phyloP scores from a whole-genome alignment of 176 grass and related monocot species.

The Oryza officinalis region DNA sequence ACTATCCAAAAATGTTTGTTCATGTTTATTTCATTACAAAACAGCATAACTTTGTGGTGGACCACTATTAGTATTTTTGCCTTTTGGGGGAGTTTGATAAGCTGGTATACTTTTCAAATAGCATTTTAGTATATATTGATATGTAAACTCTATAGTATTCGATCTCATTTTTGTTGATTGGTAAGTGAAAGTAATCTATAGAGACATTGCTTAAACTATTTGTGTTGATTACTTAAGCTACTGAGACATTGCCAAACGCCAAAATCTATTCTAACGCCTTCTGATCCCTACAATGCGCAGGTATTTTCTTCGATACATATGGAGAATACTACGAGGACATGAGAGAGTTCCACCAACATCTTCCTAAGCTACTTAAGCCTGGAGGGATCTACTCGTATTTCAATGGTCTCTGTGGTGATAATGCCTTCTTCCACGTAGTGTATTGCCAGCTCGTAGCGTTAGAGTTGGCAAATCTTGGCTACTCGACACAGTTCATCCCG shows the following conservation, averaged over 20 bases:
- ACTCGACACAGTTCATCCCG: constrained; percentile 83
- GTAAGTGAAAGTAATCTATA: background rate
- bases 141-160: background rate
- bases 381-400: constrained; percentile 93
- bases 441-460: constrained; percentile 79
- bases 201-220: background rate
- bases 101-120: background rate
- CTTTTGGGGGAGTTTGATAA: background rate
- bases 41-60: background rate
- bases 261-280: background rate
- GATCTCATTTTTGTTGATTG: background rate
- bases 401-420: constrained; percentile 90
- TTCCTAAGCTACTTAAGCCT: constrained; percentile 67
- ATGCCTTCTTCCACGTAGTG: constrained; percentile 89
- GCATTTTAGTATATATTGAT: background rate
- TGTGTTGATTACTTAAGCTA: background rate
- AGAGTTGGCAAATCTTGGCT: constrained; percentile 71
- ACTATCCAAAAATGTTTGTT: background rate
- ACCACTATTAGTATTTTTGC: background rate
- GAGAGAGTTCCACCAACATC: constrained; percentile 81
- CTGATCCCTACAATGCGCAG: constrained; percentile 15
- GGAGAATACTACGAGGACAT: constrained; percentile 95
- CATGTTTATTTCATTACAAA: constrained; percentile 10
- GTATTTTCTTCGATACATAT: constrained; percentile 89
- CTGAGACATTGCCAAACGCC: background rate